Conservation (phyloP, 768 basidiomycete genomes). For the Lepiota venenata region DNA sequence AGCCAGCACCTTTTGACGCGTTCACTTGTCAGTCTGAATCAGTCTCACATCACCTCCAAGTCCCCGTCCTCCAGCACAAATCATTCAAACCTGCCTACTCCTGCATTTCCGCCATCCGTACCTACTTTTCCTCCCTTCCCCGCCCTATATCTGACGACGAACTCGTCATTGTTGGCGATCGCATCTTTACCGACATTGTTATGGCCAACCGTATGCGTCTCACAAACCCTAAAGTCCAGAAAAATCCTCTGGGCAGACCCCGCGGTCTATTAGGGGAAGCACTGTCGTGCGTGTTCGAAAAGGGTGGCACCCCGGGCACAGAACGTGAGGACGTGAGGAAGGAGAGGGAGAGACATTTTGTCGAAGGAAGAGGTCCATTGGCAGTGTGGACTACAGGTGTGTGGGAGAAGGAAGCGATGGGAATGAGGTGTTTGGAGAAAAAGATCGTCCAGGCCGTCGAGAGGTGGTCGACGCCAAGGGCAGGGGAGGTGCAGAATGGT, state of each 20-base stretch:
- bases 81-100: conserved; percentile 77
- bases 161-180: conserved; percentile 85
- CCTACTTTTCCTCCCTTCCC: conserved; percentile 67
- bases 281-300: conserved; percentile 22
- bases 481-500: conserved; percentile 20
- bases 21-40: conserved; percentile 70
- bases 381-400: conserved; percentile 70
- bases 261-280: conserved; percentile 10
- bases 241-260: conserved; percentile 2
- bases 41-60: conserved; percentile 70
- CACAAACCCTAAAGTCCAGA: conserved; percentile 12
- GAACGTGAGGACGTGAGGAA: conserved; percentile 20
- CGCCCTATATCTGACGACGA: conserved; percentile 57
- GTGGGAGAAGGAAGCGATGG: conserved; percentile 63
- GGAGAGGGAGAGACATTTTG: conserved; percentile 3
- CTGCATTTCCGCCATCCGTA: conserved; percentile 67
- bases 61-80: conserved; percentile 78
- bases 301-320: conserved; percentile 21
- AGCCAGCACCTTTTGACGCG: too few species aligned
- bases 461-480: conserved; percentile 33
- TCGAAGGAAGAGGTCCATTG: conserved; percentile 42
- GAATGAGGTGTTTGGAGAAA: conserved; percentile 59
- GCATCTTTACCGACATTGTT: conserved; percentile 89
- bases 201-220: conserved; percentile 72
- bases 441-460: conserved; percentile 43